Base-by-base conservation (phyloP, 345 rosid species). In the Iberis pinnata region DNA sequence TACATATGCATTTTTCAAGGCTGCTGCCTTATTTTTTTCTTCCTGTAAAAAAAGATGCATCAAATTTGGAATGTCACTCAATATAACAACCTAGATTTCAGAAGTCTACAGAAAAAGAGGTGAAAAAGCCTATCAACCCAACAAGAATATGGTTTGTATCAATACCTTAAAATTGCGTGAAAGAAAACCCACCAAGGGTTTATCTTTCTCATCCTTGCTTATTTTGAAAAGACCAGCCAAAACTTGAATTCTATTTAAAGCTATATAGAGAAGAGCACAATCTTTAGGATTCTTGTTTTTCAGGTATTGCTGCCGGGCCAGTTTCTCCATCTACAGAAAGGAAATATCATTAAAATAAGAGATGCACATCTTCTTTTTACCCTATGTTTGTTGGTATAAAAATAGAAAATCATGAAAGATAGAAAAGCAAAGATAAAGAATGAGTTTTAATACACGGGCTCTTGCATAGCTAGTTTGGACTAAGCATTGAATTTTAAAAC, bases 1-100 rank as follows among this genome's bases (percentile, higher is more conserved):
- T 61, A 89, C 95, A 72, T 86, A 89, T 12, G 95, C 97, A 80
- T 89, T 86, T 77, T 89, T 89, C 58, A 89, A 64, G 59, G 95
- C 95, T 54, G 95, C 97, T 35, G 93, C 81, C 74, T 80, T 89
- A 60, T 86, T 78, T 71, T 81, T 89, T 63, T 89, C 97, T 71
- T 86, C 97, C 95, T 89, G 73, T 43, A 55, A 40, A 12, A 40
- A 19, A 15, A 42, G 33, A 43, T 52, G 37, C 45, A 53, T 49
- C 56, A 58, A n/a, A 40, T 46, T 44, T 66, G 51, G 43, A 63
- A 38, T 32, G 13, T 49, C 54, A 59, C 27, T 46, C 37, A 58
- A 12, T 42, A 12, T 38, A 17, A 40, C 22, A 44, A 45, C 53
- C 36, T 38, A 49, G 54, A 61, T 27, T 32, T 36, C 36, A 22